Evolutionary conservation across 441 rosid species (phyloP).

Genomic region (Erysimum cheiri): DNA sequence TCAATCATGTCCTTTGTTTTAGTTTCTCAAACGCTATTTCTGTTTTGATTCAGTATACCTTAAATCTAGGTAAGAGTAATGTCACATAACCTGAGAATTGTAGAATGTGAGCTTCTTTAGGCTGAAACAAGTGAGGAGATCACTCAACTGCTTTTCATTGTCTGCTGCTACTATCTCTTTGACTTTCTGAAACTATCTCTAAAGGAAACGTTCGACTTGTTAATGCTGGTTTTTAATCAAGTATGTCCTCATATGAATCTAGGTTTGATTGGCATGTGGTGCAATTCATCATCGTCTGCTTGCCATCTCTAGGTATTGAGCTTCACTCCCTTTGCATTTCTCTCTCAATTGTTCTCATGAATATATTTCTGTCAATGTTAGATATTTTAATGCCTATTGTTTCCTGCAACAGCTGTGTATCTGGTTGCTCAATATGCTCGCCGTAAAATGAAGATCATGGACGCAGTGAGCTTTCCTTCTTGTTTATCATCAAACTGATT

Average conservation of each 20-base stretch:
- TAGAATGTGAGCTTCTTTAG: constrained; percentile 7
- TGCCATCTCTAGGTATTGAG: constrained; percentile 85
- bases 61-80: constrained; percentile 1
- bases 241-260: constrained; percentile 34
- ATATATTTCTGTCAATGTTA: constrained; percentile 2
- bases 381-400: constrained; percentile 36
- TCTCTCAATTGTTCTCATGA: constrained; percentile 22
- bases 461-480: constrained; percentile 57
- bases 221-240: constrained; percentile 35
- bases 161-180: constrained; percentile 7
- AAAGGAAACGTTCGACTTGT: too few species aligned
- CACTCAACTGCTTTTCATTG: neutral
- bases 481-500: neutral
- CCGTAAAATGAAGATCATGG: constrained; percentile 78
- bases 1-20: neutral
- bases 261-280: constrained; percentile 96
- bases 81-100: neutral
- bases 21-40: neutral
- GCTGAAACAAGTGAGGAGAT: neutral
- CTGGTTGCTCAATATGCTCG: constrained; percentile 88
- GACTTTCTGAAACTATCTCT: constrained; percentile 15
- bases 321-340: constrained; percentile 26
- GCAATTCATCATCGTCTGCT: constrained; percentile 86
- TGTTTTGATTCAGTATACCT: constrained; percentile 2
- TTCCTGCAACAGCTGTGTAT: constrained; percentile 70